These are phyloP conservation scores for Wickerhamomyces canadensis DNA, from an alignment of 805 yeast species.

Conservation along the genomic window DNA sequence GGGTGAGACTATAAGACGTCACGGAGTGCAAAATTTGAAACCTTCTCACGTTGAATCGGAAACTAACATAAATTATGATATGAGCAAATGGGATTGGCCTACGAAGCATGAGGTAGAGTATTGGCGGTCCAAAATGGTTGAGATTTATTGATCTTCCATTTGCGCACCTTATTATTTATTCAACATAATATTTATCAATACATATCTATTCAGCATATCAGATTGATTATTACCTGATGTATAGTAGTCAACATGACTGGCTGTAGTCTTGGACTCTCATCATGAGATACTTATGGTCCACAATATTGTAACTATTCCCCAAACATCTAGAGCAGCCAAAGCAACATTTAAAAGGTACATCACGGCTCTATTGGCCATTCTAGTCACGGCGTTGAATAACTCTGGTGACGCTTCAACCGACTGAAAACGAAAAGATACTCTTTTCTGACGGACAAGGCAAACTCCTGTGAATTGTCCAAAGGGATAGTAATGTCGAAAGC, in stretches of 20 bases:
- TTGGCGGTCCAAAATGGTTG: conserved; percentile 11
- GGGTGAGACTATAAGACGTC: conserved; percentile 33
- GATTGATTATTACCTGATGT: too few species aligned
- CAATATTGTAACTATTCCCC: not conserved
- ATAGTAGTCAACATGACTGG: too few species aligned
- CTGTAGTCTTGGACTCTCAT: too few species aligned
- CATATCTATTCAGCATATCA: not conserved
- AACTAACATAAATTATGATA: not conserved
- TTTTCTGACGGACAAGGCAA: too few species aligned
- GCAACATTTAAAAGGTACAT: not conserved
- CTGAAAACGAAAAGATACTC: too few species aligned
- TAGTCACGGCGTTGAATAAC: too few species aligned
- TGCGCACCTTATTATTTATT: conserved; percentile 2
- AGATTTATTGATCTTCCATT: not conserved
- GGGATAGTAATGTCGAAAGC: not conserved
- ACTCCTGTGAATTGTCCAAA: not conserved
- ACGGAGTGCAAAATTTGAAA: conserved; percentile 18
- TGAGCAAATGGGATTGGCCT: conserved; percentile 34
- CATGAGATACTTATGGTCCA: not conserved
- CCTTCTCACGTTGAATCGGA: not conserved
- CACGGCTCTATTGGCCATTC: not conserved
- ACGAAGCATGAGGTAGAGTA: conserved; percentile 17
- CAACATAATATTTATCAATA: conserved; percentile 1
- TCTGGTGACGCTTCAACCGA: too few species aligned
- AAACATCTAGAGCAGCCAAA: not conserved